A percentile compares a stretch with the other conserved stretches of the same genome.
Conservation (phyloP, 768 basidiomycete genomes). For the Lyophyllum semitale region DNA sequence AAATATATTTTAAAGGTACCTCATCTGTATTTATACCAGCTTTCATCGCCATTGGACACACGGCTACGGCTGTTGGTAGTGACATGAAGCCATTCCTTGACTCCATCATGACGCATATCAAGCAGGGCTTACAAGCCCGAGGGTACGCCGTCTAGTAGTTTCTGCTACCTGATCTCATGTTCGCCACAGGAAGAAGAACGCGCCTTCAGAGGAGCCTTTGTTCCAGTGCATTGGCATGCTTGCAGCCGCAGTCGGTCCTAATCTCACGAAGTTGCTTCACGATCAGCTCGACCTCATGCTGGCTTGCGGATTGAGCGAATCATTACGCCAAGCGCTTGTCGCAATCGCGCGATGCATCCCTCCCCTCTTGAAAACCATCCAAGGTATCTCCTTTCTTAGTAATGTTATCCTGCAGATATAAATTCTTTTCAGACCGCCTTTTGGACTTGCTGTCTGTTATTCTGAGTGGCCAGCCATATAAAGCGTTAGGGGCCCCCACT, state of each 20-base stretch:
- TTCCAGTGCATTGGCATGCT: conserved; percentile 99
- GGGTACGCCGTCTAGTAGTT: conserved; percentile 53
- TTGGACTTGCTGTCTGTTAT: conserved; percentile 82
- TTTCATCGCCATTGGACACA: conserved; percentile 95
- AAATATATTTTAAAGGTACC: background rate
- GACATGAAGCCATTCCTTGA: conserved; percentile 98
- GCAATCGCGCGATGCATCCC: conserved; percentile 87
- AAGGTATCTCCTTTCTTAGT: conserved; percentile 52
- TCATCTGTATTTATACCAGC: conserved; percentile 46
- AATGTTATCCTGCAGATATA: background rate
- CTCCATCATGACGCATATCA: conserved; percentile 85
- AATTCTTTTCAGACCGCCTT: conserved; percentile 67
- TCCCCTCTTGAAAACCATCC: conserved; percentile 87
- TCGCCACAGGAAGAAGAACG: conserved; percentile 72
- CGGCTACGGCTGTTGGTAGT: conserved; percentile 86
- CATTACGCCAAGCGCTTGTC: conserved; percentile 80
- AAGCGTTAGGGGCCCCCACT: conserved; percentile 83
- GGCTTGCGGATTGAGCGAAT: conserved; percentile 88
- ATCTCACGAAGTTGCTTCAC: conserved; percentile 92
- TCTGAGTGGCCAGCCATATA: conserved; percentile 83
- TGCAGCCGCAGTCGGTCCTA: conserved; percentile 92
- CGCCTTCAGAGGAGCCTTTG: conserved; percentile 90
- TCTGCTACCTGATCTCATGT: background rate
- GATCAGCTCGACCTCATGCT: conserved; percentile 98
- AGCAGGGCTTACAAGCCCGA: conserved; percentile 81